phyloP scores from a whole-genome alignment of 306 rosid genomes.

The Inga leiocalycina region DNA sequence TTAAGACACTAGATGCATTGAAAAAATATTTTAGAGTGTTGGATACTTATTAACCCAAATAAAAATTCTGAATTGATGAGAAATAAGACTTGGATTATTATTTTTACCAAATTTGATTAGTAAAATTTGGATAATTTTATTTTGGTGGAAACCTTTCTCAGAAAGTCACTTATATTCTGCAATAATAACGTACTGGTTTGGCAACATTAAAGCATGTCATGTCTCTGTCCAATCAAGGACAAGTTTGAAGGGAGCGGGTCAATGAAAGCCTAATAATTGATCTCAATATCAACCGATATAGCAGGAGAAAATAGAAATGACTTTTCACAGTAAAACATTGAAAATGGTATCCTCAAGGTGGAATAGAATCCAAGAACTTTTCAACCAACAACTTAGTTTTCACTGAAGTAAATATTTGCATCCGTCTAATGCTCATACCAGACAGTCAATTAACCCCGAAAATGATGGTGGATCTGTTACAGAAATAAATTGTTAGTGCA shows the following conservation, averaged over 20 bases:
- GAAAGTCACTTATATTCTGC: neutral
- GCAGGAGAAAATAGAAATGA: neutral
- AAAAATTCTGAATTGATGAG: neutral
- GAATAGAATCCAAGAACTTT: neutral
- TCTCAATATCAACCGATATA: neutral
- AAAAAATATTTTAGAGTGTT: too few relatives aligned
- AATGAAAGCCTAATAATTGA: neutral
- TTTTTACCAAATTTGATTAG: neutral
- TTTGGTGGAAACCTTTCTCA: neutral
- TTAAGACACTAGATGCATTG: too few relatives aligned
- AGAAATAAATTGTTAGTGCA: conserved; percentile 46
- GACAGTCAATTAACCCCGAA: neutral
- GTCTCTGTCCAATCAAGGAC: neutral
- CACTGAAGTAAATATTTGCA: neutral
- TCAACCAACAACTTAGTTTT: neutral
- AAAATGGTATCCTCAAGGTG: neutral
- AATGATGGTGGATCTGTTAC: conserved; percentile 40
- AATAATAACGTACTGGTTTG: neutral
- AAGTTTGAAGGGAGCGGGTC: too few relatives aligned
- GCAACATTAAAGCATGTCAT: neutral
- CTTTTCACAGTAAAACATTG: neutral
- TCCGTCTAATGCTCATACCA: neutral
- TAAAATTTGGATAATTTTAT: neutral
- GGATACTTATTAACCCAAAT: too few relatives aligned
- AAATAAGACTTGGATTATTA: neutral